Evolutionary conservation across 2,329 filamentous ascomycete genomes (phyloP).

Genomic region (Bipolaris victoriae): DNA sequence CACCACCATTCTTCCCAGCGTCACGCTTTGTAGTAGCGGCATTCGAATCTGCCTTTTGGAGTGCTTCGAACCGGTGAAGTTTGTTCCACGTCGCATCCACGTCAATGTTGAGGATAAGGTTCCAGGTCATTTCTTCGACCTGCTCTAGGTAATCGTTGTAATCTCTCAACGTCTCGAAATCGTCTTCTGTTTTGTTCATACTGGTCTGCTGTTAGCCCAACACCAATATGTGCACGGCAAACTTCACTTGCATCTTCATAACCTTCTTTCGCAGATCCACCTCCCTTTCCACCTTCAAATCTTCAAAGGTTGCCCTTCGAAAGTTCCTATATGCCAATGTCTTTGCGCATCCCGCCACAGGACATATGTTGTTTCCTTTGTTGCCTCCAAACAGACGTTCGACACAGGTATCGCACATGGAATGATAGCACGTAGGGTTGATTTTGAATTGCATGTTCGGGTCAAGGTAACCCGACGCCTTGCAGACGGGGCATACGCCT

Average conservation of each 20-base stretch:
- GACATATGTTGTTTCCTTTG: conserved; percentile 88
- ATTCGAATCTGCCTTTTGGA: conserved; percentile 65
- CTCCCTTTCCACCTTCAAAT: conserved; percentile 87
- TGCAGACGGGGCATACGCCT: conserved; percentile 97
- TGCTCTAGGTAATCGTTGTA: conserved; percentile 96
- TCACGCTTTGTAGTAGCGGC: conserved; percentile 52
- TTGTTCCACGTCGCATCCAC: conserved; percentile 66
- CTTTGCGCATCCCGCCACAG: conserved; percentile 84
- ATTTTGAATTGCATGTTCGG: conserved; percentile 92
- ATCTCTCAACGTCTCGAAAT: conserved; percentile 82
- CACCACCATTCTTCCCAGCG: conserved; percentile 28
- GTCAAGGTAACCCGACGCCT: conserved; percentile 94
- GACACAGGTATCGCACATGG: conserved; percentile 96
- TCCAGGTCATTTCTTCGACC: conserved; percentile 88
- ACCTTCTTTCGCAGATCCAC: conserved; percentile 88
- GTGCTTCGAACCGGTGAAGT: conserved; percentile 73
- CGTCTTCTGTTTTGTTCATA: conserved; percentile 87
- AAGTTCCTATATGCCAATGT: conserved; percentile 87
- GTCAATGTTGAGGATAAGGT: conserved; percentile 76
- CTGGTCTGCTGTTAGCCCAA: conserved; percentile 51
- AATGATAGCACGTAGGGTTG: conserved; percentile 98
- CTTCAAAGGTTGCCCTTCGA: conserved; percentile 85
- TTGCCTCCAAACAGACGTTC: conserved; percentile 80
- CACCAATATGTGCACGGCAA: neutral
- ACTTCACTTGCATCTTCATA: conserved; percentile 58